These are phyloP conservation scores for Larix kaempferi DNA, from an alignment of 75 land plant species.

Conservation along the genomic window DNA sequence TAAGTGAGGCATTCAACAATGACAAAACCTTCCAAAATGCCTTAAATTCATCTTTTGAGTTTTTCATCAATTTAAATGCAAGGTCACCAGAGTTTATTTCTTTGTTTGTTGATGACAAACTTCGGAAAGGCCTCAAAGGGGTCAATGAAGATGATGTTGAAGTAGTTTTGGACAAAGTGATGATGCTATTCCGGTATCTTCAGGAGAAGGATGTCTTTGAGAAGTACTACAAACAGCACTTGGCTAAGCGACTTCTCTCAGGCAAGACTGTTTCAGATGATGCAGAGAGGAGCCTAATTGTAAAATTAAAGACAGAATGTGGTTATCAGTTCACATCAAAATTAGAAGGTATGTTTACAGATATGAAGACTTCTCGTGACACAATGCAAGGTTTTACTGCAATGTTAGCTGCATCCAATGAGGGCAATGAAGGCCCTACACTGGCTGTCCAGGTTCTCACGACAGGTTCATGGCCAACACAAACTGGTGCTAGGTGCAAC, in stretches of 20 bases:
- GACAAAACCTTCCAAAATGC: conserved; percentile 99
- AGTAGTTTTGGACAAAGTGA: conserved; percentile 89
- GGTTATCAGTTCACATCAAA: conserved; percentile 99
- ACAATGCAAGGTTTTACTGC: conserved; percentile 92
- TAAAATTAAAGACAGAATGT: conserved; percentile 97
- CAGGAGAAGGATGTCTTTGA: conserved; percentile 99
- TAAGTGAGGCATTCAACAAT: conserved; percentile 69
- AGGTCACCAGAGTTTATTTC: conserved; percentile 97
- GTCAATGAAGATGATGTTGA: conserved; percentile 96
- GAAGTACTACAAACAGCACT: conserved; percentile 95
- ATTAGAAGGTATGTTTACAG: conserved; percentile 98
- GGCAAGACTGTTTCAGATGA: conserved; percentile 97
- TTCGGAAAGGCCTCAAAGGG: conserved; percentile 87
- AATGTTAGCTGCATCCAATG: conserved; percentile 26
- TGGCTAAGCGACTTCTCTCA: conserved; percentile 94
- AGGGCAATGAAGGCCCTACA: conserved; percentile 60
- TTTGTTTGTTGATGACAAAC: conserved; percentile 93
- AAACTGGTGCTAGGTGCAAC: conserved; percentile 77
- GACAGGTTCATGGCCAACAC: conserved; percentile 99
- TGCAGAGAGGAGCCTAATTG: conserved; percentile 92
- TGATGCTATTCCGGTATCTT: conserved; percentile 94
- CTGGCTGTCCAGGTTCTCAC: conserved; percentile 88
- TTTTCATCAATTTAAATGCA: conserved; percentile 87
- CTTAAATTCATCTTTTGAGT: conserved; percentile 92
- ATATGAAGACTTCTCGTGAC: conserved; percentile 96